Percentiles rank a stretch among this genome's conserved stretches.
Conservation (phyloP, 345 rosid genomes). For the Camelina sativa region DNA sequence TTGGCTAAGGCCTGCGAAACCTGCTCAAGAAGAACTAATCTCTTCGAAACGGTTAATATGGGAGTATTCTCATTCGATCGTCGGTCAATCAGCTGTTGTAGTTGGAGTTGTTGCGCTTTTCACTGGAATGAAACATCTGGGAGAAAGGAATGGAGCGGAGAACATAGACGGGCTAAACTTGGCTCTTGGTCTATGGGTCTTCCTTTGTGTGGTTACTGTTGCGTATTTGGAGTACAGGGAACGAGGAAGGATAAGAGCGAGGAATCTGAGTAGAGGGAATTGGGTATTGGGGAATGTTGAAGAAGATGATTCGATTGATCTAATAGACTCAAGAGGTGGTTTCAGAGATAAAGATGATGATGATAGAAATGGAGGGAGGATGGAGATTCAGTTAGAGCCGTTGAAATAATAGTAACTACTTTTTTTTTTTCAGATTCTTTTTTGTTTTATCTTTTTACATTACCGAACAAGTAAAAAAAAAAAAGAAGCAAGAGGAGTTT, state of each 20-base stretch:
- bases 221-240: conserved; percentile 63
- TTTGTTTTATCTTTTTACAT: neutral
- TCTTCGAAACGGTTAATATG: conserved; percentile 66
- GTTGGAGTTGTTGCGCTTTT: conserved; percentile 69
- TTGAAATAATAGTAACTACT: conserved; percentile 48
- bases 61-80: conserved; percentile 81
- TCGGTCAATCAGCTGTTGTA: conserved; percentile 68
- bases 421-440: neutral
- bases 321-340: conserved; percentile 58
- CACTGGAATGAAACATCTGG: conserved; percentile 63
- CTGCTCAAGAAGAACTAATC: conserved; percentile 57
- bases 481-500: conserved; percentile 23
- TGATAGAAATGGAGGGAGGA: conserved; percentile 51
- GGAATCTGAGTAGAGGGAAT: conserved; percentile 61
- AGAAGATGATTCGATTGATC: conserved; percentile 85
- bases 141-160: conserved; percentile 80
- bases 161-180: conserved; percentile 72
- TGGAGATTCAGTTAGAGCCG: conserved; percentile 96
- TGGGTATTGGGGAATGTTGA: conserved; percentile 84
- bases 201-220: conserved; percentile 52
- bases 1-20: conserved; percentile 73
- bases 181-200: conserved; percentile 75
- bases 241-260: conserved; percentile 54
- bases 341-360: conserved; percentile 53
- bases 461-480: conserved; percentile 22